Base-by-base conservation (phyloP, 495 filamentous ascomycete species). In the Podospora tetraspora region DNA sequence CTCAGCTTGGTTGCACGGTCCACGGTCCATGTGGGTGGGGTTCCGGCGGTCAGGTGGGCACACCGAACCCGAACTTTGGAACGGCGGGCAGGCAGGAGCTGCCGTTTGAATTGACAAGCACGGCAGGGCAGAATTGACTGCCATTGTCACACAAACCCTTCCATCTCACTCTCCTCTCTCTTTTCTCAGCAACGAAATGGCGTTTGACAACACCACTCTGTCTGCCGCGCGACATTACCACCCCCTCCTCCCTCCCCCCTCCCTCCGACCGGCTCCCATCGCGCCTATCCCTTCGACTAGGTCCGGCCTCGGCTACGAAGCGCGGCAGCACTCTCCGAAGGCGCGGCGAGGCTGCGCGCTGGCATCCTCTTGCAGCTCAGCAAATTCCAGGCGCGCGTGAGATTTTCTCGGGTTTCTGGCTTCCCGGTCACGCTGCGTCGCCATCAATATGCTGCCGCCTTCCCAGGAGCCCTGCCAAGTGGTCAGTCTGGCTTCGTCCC, bases 351-450 rank as follows among this genome's bases (percentile, higher is more conserved):
- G 63, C 27, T n/a, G 22, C 32, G 27, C n/a, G 63, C 56, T n/a
- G 24, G 29, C 65, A 12, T 52, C 43, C 43, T n/a, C 12, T 52
- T 7, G 65, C 21, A 30, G 57, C 65, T 61, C 58, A 66, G 58
- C 37, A 66, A 43, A 32, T 61, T 66, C 65, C 57, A 32, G 65
- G 65, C 57, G 27, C 58, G 65, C 65, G 57, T 61, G 65, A 60
- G 57, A 60, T 66, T 52, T 52, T 52, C 32, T 66, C 65, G 57
- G 57, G 57, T 61, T 61, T 52, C 65, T 61, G 65, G 30, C 30
- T 66, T 66, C 65, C 65, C 65, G 65, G 65, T 59, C 65, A 65
- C 58, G 65, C 65, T 66, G 65, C 57, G 63, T 65, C 63, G 52
- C 63, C 63, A 34, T 61, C 65, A 66, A 66, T 66, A 27, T 66